phyloP scores from a whole-genome alignment of 2,329 filamentous ascomycete genomes.

The Calonectria naviculata region DNA sequence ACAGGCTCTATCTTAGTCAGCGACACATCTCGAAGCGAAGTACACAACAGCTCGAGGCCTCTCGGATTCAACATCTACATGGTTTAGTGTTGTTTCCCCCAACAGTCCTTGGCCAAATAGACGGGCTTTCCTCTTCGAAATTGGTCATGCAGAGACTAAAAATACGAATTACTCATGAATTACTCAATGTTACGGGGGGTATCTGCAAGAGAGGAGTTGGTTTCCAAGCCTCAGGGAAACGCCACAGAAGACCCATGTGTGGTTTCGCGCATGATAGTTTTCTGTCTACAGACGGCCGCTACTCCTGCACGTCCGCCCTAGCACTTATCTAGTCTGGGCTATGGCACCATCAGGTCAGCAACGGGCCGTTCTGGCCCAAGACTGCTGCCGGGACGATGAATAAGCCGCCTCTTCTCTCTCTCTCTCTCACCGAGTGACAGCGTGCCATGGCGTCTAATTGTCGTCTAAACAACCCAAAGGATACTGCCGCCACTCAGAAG shows the following conservation, averaged over 20 bases:
- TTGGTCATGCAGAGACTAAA: background rate
- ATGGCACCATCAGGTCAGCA: background rate
- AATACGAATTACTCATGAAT: background rate
- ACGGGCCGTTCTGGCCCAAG: background rate
- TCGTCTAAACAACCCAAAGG: background rate
- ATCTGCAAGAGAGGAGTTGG: background rate
- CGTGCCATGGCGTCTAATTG: background rate
- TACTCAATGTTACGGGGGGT: background rate
- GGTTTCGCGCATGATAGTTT: background rate
- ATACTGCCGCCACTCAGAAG: background rate
- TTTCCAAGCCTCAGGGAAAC: background rate
- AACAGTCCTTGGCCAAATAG: too few species aligned
- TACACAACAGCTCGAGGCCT: too few species aligned
- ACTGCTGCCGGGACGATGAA: background rate
- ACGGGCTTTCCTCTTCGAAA: background rate
- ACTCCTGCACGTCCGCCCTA: background rate
- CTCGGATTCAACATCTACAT: too few species aligned
- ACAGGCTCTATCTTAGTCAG: too few species aligned
- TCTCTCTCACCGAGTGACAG: background rate
- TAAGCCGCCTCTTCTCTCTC: background rate
- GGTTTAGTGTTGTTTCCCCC: too few species aligned
- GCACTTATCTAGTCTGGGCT: background rate
- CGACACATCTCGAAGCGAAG: too few species aligned
- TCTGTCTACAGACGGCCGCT: background rate
- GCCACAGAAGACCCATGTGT: background rate